Conservation (phyloP, 1,284 basidiomycete species). For the Leccinum pachyderme region DNA sequence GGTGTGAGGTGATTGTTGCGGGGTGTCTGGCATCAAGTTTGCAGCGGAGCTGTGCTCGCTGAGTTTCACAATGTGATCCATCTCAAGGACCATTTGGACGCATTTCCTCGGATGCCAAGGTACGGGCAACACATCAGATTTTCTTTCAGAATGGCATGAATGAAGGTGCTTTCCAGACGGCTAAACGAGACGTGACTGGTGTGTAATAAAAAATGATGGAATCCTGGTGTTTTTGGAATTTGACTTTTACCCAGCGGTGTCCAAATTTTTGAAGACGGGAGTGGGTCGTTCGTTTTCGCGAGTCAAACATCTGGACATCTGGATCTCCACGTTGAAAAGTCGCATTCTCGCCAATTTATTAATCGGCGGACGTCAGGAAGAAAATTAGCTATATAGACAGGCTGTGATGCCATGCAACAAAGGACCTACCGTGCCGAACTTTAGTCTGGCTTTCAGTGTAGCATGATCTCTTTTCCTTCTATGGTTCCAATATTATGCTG, state of each 20-base stretch:
- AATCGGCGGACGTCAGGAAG: background rate
- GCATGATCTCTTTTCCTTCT: background rate
- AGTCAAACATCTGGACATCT: background rate
- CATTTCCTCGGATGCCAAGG: too few species aligned
- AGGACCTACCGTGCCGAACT: background rate
- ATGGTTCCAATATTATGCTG: background rate
- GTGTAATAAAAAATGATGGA: background rate
- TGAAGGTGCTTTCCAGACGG: background rate
- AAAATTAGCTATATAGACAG: background rate
- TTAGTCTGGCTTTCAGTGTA: background rate
- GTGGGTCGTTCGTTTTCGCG: background rate
- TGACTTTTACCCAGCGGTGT: background rate
- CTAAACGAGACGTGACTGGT: background rate
- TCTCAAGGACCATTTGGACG: background rate
- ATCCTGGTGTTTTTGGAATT: background rate
- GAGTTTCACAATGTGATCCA: background rate
- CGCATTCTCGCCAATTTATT: background rate
- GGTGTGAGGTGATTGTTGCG: background rate
- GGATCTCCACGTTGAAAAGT: background rate
- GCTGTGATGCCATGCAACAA: background rate
- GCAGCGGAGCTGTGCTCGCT: background rate
- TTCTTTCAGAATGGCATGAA: background rate
- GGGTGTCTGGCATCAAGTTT: background rate
- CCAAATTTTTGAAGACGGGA: background rate
- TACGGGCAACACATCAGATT: background rate